A percentile compares a stretch with the other conserved stretches of the same genome.
Evolutionary conservation across 2,329 filamentous ascomycete genomes (phyloP).

Genomic region (Fusarium stilboides): DNA sequence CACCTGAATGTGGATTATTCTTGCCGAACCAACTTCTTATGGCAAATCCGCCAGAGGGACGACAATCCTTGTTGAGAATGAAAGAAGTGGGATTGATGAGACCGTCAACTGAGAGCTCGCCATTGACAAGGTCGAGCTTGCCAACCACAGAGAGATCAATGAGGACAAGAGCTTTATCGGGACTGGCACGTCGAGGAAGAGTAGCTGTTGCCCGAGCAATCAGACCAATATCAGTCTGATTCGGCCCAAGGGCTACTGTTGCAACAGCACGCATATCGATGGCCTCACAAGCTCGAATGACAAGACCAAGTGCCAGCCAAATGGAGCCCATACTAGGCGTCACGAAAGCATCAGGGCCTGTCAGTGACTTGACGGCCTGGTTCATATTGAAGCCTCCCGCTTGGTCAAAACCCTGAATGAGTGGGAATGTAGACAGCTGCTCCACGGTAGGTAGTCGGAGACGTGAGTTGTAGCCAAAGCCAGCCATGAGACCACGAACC

Average conservation of each 20-base stretch:
- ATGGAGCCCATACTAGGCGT: background rate
- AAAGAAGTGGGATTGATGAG: background rate
- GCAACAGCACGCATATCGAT: background rate
- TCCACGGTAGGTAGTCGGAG: background rate
- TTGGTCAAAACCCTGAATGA: accelerated
- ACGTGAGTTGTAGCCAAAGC: background rate
- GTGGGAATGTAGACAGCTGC: background rate
- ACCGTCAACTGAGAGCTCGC: background rate
- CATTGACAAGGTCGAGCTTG: background rate
- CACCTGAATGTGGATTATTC: background rate
- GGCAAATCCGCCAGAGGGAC: accelerated
- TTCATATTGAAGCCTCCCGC: background rate
- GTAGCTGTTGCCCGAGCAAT: background rate
- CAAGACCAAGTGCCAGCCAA: background rate
- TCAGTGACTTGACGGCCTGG: accelerated
- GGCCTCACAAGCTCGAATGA: background rate
- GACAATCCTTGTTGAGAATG: background rate
- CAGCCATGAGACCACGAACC: background rate
- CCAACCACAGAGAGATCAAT: slow-evolving; percentile 1
- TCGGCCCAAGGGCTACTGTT: accelerated
- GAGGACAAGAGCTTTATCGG: background rate
- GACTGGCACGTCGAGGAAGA: background rate
- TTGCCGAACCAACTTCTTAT: background rate
- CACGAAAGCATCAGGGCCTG: accelerated
- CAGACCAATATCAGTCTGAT: background rate